These are phyloP conservation scores for Perilla frutescens DNA, from an alignment of 257 asterid genomes.

Conservation along the genomic window DNA sequence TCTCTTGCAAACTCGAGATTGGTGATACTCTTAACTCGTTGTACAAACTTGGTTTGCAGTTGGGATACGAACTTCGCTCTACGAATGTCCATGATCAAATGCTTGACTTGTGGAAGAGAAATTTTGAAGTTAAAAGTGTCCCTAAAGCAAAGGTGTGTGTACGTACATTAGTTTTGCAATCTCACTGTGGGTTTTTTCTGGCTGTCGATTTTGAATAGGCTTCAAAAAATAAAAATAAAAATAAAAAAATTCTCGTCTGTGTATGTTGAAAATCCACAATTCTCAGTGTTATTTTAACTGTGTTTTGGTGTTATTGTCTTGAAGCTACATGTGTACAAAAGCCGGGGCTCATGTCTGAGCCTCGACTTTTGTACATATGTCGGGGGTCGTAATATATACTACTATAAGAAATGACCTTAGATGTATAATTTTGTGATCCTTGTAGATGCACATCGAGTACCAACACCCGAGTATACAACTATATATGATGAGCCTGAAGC, in stretches of 20 bases:
- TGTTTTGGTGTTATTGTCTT: too few relatives aligned
- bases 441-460: constrained; percentile 86
- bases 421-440: constrained; percentile 3
- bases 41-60: constrained; percentile 47
- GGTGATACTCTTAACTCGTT: constrained; percentile 18
- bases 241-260: too few relatives aligned
- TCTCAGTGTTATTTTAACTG: too few relatives aligned
- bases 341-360: too few relatives aligned
- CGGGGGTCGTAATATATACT: too few relatives aligned
- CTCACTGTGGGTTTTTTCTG: neutral
- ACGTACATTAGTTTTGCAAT: neutral
- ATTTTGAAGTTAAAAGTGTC: constrained; percentile 76
- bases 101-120: constrained; percentile 81
- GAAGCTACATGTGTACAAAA: too few relatives aligned
- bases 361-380: too few relatives aligned
- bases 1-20: constrained; percentile 23
- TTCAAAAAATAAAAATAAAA: too few relatives aligned
- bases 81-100: constrained; percentile 89
- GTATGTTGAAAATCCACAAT: too few relatives aligned
- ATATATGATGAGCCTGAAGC: constrained; percentile 69
- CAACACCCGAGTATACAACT: constrained; percentile 95
- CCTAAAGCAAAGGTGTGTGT: constrained; percentile 78
- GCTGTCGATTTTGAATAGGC: too few relatives aligned
- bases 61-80: constrained; percentile 96
- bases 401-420: neutral